phyloP scores from a whole-genome alignment of 1,139 yeast genomes.

The Saccharomycopsis hybrid region DNA sequence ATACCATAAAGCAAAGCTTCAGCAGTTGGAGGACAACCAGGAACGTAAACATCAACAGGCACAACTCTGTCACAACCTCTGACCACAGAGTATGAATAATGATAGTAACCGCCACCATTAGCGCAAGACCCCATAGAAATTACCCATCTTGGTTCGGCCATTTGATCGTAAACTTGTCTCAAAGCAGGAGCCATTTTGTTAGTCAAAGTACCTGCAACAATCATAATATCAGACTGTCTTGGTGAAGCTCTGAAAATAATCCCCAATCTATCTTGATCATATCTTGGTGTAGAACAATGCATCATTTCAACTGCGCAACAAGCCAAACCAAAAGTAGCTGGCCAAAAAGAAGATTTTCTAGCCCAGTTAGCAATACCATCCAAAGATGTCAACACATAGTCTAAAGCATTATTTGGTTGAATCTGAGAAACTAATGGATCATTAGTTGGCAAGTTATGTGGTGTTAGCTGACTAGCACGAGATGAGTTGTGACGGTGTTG shows the following conservation, averaged over 20 bases:
- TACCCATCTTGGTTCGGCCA: slow-evolving; percentile 89
- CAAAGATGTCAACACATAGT: slow-evolving; percentile 78
- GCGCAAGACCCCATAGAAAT: slow-evolving; percentile 95
- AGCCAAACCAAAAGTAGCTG: slow-evolving; percentile 86
- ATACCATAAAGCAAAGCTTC: slow-evolving; percentile 91
- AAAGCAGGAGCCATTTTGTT: slow-evolving; percentile 93
- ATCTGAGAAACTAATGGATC: slow-evolving; percentile 47
- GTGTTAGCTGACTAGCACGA: slow-evolving; percentile 22
- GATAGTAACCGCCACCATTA: slow-evolving; percentile 91
- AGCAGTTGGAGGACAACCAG: slow-evolving; percentile 90
- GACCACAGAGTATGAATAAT: slow-evolving; percentile 82
- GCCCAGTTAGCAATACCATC: slow-evolving; percentile 90
- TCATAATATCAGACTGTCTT: slow-evolving; percentile 89
- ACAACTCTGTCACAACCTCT: slow-evolving; percentile 86
- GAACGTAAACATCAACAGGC: slow-evolving; percentile 87
- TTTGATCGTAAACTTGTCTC: slow-evolving; percentile 89
- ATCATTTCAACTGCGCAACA: slow-evolving; percentile 96
- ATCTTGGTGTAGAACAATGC: slow-evolving; percentile 90
- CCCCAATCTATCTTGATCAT: slow-evolving; percentile 90
- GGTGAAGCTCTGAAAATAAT: slow-evolving; percentile 93
- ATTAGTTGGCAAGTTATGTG: slow-evolving; percentile 38
- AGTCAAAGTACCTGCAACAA: slow-evolving; percentile 88
- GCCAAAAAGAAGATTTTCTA: slow-evolving; percentile 90
- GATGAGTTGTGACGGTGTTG: slow-evolving; percentile 19
- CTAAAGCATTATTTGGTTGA: slow-evolving; percentile 53